A percentile compares a stretch with the other conserved stretches of the same genome.
Evolutionary conservation across 2,329 filamentous ascomycete species (phyloP).

Genomic region (Dactylellina haptotyla): DNA sequence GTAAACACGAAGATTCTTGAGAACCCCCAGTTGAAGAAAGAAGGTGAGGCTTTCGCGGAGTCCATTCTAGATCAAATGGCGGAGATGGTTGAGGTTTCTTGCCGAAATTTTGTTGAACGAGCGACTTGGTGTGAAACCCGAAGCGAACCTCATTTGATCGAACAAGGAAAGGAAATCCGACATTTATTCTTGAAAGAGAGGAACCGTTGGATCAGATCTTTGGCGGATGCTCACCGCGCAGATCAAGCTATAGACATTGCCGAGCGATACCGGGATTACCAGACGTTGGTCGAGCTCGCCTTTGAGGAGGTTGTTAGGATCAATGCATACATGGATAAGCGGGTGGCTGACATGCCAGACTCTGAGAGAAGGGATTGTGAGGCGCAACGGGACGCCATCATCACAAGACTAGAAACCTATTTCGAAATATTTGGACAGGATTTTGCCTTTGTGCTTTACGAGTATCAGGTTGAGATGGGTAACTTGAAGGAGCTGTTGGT

Average conservation of each 20-base stretch:
- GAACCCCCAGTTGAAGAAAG: constrained; percentile 56
- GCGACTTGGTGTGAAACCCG: constrained; percentile 69
- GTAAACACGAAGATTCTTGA: constrained; percentile 59
- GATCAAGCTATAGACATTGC: constrained; percentile 70
- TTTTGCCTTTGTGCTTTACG: constrained; percentile 82
- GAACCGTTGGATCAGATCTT: constrained; percentile 63
- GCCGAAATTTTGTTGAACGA: constrained; percentile 70
- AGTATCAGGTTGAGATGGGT: constrained; percentile 75
- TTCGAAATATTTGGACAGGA: constrained; percentile 73
- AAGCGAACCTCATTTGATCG: constrained; percentile 61
- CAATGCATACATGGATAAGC: constrained; percentile 60
- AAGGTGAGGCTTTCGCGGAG: constrained; percentile 58
- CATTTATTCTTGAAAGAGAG: constrained; percentile 62
- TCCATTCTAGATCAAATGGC: constrained; percentile 67
- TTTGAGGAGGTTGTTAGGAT: constrained; percentile 56
- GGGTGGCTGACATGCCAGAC: constrained; percentile 59
- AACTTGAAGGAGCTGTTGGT: constrained; percentile 76
- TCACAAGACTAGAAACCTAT: constrained; percentile 63
- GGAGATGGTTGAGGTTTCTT: constrained; percentile 69
- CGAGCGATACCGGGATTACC: constrained; percentile 69
- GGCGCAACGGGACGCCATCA: constrained; percentile 56
- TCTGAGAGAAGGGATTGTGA: constrained; percentile 22
- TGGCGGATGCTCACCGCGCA: constrained; percentile 69
- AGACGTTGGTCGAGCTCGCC: constrained; percentile 66
- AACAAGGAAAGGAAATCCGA: constrained; percentile 65